These are phyloP conservation scores for Alnus rubra DNA, from an alignment of 306 rosid species.

Conservation along the genomic window DNA sequence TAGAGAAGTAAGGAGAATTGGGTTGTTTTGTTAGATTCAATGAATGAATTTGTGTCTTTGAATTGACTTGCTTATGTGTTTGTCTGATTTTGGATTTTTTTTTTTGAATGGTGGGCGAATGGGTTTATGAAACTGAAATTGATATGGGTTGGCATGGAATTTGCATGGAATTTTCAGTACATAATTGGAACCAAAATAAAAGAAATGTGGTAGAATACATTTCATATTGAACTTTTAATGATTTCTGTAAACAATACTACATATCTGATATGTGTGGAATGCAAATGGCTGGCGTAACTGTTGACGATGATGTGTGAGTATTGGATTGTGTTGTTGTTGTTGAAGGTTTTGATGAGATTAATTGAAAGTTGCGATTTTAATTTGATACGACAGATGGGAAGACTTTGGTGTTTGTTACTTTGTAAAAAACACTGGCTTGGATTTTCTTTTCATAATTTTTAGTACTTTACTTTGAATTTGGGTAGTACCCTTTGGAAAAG, in stretches of 20 bases:
- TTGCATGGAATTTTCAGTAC: background rate
- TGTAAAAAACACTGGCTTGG: background rate
- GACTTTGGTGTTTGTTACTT: background rate
- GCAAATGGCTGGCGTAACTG: background rate
- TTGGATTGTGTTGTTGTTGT: background rate
- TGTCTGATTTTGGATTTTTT: background rate
- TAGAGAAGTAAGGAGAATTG: conserved; percentile 16
- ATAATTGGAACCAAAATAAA: background rate
- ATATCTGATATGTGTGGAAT: background rate
- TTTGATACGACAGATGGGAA: background rate
- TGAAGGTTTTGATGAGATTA: background rate
- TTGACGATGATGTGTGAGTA: no score
- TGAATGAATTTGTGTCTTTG: background rate
- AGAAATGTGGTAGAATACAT: background rate
- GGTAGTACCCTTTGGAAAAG: background rate
- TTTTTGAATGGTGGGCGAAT: background rate
- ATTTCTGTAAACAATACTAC: no score
- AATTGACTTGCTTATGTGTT: background rate
- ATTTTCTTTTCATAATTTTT: background rate
- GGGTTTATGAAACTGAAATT: background rate
- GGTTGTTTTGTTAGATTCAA: background rate
- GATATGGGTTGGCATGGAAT: background rate
- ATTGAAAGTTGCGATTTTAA: background rate
- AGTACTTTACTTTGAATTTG: background rate
- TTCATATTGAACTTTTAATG: background rate